Evolutionary conservation across 2,329 filamentous ascomycete genomes (phyloP), one percentile per base, ranked within the genome.

Genomic region (Claviceps capensis): DNA sequence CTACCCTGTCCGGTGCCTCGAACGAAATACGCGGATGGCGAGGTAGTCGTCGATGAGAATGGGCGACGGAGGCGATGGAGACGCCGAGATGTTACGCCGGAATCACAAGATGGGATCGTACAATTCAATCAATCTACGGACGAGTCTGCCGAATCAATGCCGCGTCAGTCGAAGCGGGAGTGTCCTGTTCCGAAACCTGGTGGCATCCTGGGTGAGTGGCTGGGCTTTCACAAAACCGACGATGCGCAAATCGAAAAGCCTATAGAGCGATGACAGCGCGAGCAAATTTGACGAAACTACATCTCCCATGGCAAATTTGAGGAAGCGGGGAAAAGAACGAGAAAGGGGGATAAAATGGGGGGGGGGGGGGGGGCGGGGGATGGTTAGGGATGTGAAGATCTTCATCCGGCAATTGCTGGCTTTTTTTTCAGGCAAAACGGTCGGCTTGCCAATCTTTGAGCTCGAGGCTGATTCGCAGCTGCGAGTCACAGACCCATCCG

Each of bases 121-220:
- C 72, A 75, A 50, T 78, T 79, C 58, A 64, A 68, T 55, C 62
- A 68, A 51, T 59, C 62, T 51, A 61, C 64, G 47, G 62, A 63
- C 36, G 69, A 73, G 58, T 63, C 72, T 57, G 55, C 55, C 17
- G 60, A 60, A 52, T 49, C 58, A 53, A 56, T 56, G 47, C 46
- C 70, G 62, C 58, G 74, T 66, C 73, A 71, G 51, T 63, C 69
- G 46, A 75, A 75, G 62, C 78, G 88, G 61, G 88, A 94, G 65
- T 98, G 93, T 64, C 93, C 93, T 0, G 82, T 98, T 13, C 93
- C 93, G 5, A 96, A 96, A 68, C 91, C 93, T 0, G 76, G 81
- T 36, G 90, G 89, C 2, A 69, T 89, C 37, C 69, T 95, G 46
- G 87, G 86, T 13, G 79, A 86, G 62, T 73, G 91, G 59, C 69